Base-by-base conservation (phyloP, 495 filamentous ascomycete genomes). In the Clohesyomyces aquaticus region DNA sequence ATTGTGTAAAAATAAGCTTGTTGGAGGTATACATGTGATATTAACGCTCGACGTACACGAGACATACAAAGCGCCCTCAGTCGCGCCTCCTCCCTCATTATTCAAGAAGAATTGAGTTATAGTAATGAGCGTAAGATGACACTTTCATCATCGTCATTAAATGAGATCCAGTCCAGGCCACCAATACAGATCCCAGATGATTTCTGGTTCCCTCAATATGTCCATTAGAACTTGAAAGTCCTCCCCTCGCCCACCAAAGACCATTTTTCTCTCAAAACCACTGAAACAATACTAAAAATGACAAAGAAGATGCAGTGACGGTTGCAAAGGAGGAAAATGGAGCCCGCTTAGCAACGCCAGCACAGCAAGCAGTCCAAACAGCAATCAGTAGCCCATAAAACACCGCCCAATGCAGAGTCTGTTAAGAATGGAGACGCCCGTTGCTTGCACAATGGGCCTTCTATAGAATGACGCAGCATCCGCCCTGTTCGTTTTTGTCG, bases 381-480 rank as follows among this genome's bases (percentile, higher is more conserved):
- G 43, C 27, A 10, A 51, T 16, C 29, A 42, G 49, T 38, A 60
- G 9, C 46, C 51, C 57, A 10, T 12, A 51, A 18, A 61, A 70
- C 67, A 27, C 67, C 67, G 53, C 67, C 67, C 67, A 70, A 70
- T 70, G 67, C 67, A 54, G 43, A 25, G n/a, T 11, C 18, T 48
- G 32, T 49, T 18, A 16, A 16, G 23, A 42, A 55, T 56, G n/a
- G 35, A 65, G 51, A 45, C n/a, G n/a, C n/a, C n/a, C n/a, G n/a
- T n/a, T n/a, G n/a, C n/a, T n/a, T n/a, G n/a, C n/a, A n/a, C n/a
- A n/a, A n/a, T n/a, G n/a, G 12, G 12, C 42, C 21, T 19, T 54
- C 93, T 79, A 98, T 85, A 98, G 85, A 71, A 98, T 93, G 47
- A 91, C 83, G 77, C 94, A 98, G 81, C 94, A 98, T 18, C 89